Evolutionary conservation across 768 basidiomycete species (phyloP).

Genomic region (Mycena venus): DNA sequence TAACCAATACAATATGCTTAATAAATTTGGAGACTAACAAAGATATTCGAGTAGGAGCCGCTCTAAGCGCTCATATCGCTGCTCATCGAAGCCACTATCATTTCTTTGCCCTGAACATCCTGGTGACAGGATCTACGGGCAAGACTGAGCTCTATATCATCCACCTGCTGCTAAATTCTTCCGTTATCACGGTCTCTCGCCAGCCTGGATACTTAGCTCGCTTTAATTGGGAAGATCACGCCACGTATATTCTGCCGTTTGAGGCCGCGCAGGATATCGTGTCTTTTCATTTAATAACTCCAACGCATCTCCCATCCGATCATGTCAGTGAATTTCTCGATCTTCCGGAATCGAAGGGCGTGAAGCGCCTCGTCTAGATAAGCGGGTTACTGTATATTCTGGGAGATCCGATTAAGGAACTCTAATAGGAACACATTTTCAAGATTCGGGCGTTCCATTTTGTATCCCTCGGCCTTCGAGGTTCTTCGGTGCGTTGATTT

Average conservation of each 20-base stretch:
- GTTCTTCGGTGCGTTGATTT: constrained; percentile 20
- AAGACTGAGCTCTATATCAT: constrained; percentile 15
- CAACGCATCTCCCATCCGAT: neutral
- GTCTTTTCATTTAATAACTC: constrained; percentile 13
- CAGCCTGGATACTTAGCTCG: neutral
- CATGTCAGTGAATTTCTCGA: constrained; percentile 17
- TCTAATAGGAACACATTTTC: constrained; percentile 15
- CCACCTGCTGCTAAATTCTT: neutral
- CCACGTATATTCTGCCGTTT: constrained; percentile 23
- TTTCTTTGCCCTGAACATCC: constrained; percentile 11
- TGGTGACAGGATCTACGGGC: constrained; percentile 16
- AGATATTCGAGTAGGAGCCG: too few relatives aligned
- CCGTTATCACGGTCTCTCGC: constrained; percentile 12
- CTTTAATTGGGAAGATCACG: constrained; percentile 25
- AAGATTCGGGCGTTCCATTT: constrained; percentile 2
- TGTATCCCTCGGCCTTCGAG: constrained; percentile 25
- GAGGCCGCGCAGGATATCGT: constrained; percentile 9
- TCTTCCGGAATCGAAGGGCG: constrained; percentile 20
- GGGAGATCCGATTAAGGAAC: constrained; percentile 16
- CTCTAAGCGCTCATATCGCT: too few relatives aligned
- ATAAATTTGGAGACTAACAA: too few relatives aligned
- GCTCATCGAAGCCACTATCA: too few relatives aligned
- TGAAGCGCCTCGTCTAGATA: constrained; percentile 22
- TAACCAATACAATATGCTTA: too few relatives aligned
- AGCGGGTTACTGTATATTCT: constrained; percentile 17